A percentile compares a stretch with the other conserved stretches of the same genome.
Conservation (phyloP, 306 rosid genomes). For the Prunus salicina region DNA sequence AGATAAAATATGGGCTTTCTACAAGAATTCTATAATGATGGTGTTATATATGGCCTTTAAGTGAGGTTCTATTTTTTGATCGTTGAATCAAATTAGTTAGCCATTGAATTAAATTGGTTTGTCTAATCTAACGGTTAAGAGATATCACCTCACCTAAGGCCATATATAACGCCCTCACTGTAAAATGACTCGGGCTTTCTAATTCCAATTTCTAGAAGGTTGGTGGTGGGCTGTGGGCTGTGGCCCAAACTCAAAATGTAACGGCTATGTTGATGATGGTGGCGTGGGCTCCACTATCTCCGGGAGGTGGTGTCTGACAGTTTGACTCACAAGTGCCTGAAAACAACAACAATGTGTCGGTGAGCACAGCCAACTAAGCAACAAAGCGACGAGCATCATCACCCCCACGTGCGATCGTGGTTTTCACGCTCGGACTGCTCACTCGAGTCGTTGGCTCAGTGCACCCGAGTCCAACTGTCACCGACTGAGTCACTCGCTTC, state of each 20-base stretch:
- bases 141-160: rapidly evolving
- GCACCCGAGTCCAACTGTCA: background rate
- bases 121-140: rapidly evolving
- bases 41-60: no score
- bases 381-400: background rate
- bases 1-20: no score
- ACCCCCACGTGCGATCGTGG: background rate
- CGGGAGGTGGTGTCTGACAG: background rate
- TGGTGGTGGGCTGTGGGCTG: background rate
- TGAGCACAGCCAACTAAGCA: slow-evolving; percentile 11
- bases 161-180: no score
- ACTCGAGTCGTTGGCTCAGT: background rate
- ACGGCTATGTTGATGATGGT: slow-evolving; percentile 2
- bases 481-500: background rate
- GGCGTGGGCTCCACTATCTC: slow-evolving; percentile 5
- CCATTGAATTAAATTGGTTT: rapidly evolving
- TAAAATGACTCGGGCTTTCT: background rate
- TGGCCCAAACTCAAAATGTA: background rate
- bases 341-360: slow-evolving; percentile 34
- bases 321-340: background rate
- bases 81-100: rapidly evolving
- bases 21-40: no score
- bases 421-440: background rate
- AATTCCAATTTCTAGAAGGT: background rate
- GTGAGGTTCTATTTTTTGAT: rapidly evolving